Evolutionary conservation across 2,329 filamentous ascomycete species (phyloP).

Genomic region (Aureobasidium namibiae): DNA sequence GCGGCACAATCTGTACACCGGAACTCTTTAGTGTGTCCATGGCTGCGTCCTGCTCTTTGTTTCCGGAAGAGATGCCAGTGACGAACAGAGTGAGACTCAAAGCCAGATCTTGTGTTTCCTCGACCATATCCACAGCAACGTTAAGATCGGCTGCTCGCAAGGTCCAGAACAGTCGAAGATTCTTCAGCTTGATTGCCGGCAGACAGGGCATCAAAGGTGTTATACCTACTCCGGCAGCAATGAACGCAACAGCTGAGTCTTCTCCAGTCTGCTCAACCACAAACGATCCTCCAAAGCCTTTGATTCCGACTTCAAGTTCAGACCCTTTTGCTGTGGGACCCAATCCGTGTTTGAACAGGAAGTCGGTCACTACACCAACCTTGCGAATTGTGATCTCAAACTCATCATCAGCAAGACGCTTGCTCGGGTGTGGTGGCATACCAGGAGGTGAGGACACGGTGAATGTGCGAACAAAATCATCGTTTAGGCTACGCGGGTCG

Average conservation of each 20-base stretch:
- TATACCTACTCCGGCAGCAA: slow-evolving; percentile 75
- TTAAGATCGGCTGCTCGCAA: slow-evolving; percentile 53
- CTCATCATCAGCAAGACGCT: slow-evolving; percentile 31
- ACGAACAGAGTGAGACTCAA: slow-evolving; percentile 53
- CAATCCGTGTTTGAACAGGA: slow-evolving; percentile 45
- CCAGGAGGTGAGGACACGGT: slow-evolving; percentile 60
- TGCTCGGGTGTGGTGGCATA: slow-evolving; percentile 20
- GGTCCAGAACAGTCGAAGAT: slow-evolving; percentile 60
- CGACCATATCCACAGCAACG: slow-evolving; percentile 54
- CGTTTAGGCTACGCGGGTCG: slow-evolving; percentile 71
- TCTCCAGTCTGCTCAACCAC: slow-evolving; percentile 23
- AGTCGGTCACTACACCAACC: slow-evolving; percentile 59
- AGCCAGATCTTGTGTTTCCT: slow-evolving; percentile 44
- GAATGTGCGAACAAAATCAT: slow-evolving; percentile 77
- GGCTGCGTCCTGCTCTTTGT: slow-evolving; percentile 21
- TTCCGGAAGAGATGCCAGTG: slow-evolving; percentile 38
- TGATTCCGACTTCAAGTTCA: slow-evolving; percentile 54
- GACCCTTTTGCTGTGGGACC: not conserved
- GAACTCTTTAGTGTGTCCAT: slow-evolving; percentile 34
- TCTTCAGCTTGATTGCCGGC: slow-evolving; percentile 19
- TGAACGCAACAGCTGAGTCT: slow-evolving; percentile 45
- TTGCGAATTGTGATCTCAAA: slow-evolving; percentile 66
- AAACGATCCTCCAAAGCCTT: slow-evolving; percentile 66
- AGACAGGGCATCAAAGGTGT: slow-evolving; percentile 63
- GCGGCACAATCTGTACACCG: slow-evolving; percentile 30